phyloP scores from a whole-genome alignment of 495 filamentous ascomycete species.

The Penicillium manginii region DNA sequence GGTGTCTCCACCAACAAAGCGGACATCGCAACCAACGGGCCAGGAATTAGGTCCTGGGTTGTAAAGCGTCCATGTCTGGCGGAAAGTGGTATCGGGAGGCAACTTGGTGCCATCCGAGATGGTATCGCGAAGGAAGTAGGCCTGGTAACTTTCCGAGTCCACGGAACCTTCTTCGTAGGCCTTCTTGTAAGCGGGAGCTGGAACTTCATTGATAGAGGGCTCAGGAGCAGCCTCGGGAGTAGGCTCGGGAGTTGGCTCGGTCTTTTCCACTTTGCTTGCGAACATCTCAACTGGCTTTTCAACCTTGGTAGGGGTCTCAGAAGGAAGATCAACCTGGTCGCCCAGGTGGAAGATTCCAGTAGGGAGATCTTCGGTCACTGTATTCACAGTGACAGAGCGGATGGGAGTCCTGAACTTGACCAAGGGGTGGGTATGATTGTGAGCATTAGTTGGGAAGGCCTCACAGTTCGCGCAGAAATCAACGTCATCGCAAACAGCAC shows the following conservation, averaged over 20 bases:
- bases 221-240: slow-evolving; percentile 39
- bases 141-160: slow-evolving; percentile 51
- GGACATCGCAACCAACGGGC: slow-evolving; percentile 89
- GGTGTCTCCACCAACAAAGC: slow-evolving; percentile 89
- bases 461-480: slow-evolving; percentile 98
- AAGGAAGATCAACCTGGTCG: slow-evolving; percentile 45
- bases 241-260: slow-evolving; percentile 36
- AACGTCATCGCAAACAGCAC: slow-evolving; percentile 92
- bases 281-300: slow-evolving; percentile 3
- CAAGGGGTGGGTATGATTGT: slow-evolving; percentile 93
- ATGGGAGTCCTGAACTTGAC: slow-evolving; percentile 97
- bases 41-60: slow-evolving; percentile 80
- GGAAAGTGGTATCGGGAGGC: slow-evolving; percentile 69
- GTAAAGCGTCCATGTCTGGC: slow-evolving; percentile 89
- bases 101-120: slow-evolving; percentile 77
- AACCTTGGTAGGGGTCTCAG: slow-evolving; percentile 28
- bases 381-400: slow-evolving; percentile 85
- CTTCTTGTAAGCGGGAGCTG: slow-evolving; percentile 4
- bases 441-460: slow-evolving; percentile 76
- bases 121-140: slow-evolving; percentile 78
- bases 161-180: neutral
- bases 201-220: slow-evolving; percentile 12
- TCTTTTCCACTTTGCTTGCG: neutral
- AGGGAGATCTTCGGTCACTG: slow-evolving; percentile 72
- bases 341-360: slow-evolving; percentile 69